phyloP scores from a whole-genome alignment of 2,329 filamentous ascomycete species.

The Pseudofabraea citricarpa region DNA sequence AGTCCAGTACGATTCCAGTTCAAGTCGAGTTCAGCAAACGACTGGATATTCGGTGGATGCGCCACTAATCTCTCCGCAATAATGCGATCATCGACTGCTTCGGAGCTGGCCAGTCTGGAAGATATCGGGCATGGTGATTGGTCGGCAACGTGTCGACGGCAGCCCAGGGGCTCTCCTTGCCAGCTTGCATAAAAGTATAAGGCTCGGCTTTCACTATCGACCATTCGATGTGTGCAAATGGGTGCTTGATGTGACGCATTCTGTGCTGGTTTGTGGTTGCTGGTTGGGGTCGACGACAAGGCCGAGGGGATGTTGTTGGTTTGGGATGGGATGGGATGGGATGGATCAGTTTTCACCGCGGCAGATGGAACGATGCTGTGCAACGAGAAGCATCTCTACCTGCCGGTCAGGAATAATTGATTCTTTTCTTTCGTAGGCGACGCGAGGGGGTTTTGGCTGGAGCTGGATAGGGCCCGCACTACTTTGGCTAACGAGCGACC shows the following conservation, averaged over 20 bases:
- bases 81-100: background rate
- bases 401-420: too few species aligned
- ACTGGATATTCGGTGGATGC: too few species aligned
- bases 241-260: slow-evolving; percentile 17
- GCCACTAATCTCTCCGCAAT: background rate
- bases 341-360: background rate
- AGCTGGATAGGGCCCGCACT: too few species aligned
- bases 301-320: background rate
- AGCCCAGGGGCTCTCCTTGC: background rate
- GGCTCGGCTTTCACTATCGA: slow-evolving; percentile 8
- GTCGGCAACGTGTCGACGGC: background rate
- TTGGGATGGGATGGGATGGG: background rate
- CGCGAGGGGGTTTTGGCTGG: too few species aligned
- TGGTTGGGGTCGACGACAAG: background rate
- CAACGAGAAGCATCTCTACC: background rate
- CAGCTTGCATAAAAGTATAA: slow-evolving; percentile 2
- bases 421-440: too few species aligned
- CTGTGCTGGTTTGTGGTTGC: slow-evolving; percentile 1
- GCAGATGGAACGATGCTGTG: background rate
- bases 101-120: background rate
- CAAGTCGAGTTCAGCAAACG: too few species aligned
- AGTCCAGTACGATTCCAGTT: background rate
- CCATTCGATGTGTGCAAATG: slow-evolving; percentile 11
- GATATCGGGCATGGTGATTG: background rate
- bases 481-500: too few species aligned